A percentile compares a stretch with the other conserved stretches of the same genome.
Conservation (phyloP, 208 protist species). For the Tritrichomonas foetus region DNA sequence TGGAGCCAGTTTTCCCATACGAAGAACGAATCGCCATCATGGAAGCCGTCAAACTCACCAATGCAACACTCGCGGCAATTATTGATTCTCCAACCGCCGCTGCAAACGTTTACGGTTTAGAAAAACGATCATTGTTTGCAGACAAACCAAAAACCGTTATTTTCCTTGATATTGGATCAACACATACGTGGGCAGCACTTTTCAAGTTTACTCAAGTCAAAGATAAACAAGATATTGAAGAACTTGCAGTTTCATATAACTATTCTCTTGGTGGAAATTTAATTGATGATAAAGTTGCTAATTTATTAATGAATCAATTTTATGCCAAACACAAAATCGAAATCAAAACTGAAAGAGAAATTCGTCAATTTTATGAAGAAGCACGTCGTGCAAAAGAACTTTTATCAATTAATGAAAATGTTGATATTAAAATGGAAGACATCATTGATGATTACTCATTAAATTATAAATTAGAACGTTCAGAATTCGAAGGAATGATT, state of each 20-base stretch:
- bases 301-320: neutral
- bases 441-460: neutral
- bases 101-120: neutral
- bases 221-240: too few relatives aligned
- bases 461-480: neutral
- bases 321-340: neutral
- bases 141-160: neutral
- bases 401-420: neutral
- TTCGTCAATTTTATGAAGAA: neutral
- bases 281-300: neutral
- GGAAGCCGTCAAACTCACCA: neutral
- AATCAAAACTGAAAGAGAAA: neutral
- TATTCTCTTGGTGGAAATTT: neutral
- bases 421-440: neutral
- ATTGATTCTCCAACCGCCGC: neutral
- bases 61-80: neutral
- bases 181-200: neutral
- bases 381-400: neutral
- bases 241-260: neutral
- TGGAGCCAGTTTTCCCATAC: neutral
- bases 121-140: neutral
- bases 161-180: neutral
- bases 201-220: neutral
- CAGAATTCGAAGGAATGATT: neutral
- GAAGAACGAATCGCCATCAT: neutral